Percentiles rank a stretch among this genome's conserved stretches.
Evolutionary conservation across 345 rosid species (phyloP).

Genomic region (Eucalyptus pumila): DNA sequence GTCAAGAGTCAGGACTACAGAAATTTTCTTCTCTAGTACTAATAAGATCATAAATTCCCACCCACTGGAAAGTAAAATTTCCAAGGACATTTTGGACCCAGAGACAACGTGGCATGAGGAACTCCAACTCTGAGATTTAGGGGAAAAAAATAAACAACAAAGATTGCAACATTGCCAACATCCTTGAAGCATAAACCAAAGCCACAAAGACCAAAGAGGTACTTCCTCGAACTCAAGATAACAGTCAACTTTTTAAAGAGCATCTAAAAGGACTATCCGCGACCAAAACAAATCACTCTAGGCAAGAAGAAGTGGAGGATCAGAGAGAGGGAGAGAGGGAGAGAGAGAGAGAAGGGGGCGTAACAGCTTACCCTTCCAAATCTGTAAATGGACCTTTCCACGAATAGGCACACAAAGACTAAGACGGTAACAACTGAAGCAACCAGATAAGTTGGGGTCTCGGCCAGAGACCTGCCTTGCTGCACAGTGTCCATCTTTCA

Average conservation of each 20-base stretch:
- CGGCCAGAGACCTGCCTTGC: constrained; percentile 74
- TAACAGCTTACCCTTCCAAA: constrained; percentile 53
- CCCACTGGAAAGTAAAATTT: neutral
- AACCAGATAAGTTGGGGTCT: constrained; percentile 89
- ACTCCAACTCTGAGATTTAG: neutral
- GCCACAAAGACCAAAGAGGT: neutral
- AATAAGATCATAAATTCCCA: neutral
- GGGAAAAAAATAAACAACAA: neutral
- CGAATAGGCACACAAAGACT: constrained; percentile 58
- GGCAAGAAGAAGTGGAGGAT: neutral
- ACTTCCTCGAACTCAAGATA: neutral
- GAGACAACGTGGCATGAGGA: neutral
- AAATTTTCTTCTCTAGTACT: neutral
- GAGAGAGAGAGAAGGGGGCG: neutral
- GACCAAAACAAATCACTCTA: neutral
- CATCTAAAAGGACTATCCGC: neutral
- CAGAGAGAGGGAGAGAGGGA: neutral
- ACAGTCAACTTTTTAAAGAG: neutral
- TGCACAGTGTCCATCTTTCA: constrained; percentile 26
- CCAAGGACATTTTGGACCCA: neutral
- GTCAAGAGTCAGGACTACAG: neutral
- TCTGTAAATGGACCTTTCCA: constrained; percentile 77
- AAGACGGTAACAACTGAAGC: constrained; percentile 74
- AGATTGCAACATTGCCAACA: neutral
- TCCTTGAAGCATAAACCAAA: neutral